Percentiles rank a stretch among this genome's conserved stretches.
These are phyloP conservation scores for Coemansia sp. DNA, from an alignment of 192 early-diverging fungal genomes.

Conservation along the genomic window DNA sequence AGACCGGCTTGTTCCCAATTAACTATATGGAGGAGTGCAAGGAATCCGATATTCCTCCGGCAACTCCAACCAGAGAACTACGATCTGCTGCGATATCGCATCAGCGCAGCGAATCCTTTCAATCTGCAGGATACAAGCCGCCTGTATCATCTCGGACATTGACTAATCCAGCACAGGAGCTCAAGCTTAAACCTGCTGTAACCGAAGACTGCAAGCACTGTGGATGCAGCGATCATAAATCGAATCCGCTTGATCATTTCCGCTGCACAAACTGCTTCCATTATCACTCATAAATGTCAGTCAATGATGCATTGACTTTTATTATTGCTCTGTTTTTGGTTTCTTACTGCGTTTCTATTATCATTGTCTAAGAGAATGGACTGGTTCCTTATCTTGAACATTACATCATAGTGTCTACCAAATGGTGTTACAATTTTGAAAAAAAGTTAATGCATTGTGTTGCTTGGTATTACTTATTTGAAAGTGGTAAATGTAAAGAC, in stretches of 20 bases:
- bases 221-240: conserved; percentile 69
- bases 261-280: conserved; percentile 87
- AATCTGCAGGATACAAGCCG: conserved; percentile 35
- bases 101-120: conserved; percentile 27
- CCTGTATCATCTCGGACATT: conserved; percentile 31
- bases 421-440: too few species aligned
- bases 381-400: too few species aligned
- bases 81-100: conserved; percentile 10
- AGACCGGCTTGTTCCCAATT: conserved; percentile 86
- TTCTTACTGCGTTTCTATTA: background rate
- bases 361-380: too few species aligned
- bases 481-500: too few species aligned
- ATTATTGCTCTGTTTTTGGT: conserved; percentile 8
- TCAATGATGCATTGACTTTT: background rate
- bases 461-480: too few species aligned
- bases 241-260: conserved; percentile 72
- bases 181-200: conserved; percentile 18
- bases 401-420: too few species aligned
- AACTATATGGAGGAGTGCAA: conserved; percentile 80
- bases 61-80: conserved; percentile 17
- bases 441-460: too few species aligned
- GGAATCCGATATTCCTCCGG: conserved; percentile 33
- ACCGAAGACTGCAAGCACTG: conserved; percentile 60
- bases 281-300: conserved; percentile 47
- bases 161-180: conserved; percentile 33